These are phyloP conservation scores for Orbilia blumenaviensis DNA, from an alignment of 2,329 filamentous ascomycete species.

Conservation along the genomic window DNA sequence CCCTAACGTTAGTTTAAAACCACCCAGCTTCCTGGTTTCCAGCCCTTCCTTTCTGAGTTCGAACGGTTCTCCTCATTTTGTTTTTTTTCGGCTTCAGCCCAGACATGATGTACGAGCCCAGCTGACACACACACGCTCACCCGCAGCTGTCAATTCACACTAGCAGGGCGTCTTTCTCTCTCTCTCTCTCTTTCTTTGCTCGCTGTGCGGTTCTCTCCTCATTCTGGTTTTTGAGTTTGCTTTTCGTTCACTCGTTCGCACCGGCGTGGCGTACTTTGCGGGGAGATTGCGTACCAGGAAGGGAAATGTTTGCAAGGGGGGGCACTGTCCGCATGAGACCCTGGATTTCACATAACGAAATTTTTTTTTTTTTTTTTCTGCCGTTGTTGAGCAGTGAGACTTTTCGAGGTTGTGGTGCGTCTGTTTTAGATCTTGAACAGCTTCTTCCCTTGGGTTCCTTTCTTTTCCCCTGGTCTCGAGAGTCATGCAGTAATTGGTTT, in stretches of 20 bases:
- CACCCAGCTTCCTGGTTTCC: slow-evolving; percentile 2
- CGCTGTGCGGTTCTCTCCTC: too few species aligned
- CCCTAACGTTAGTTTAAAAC: slow-evolving; percentile 16
- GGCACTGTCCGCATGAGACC: slow-evolving; percentile 25
- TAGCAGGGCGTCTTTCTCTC: neutral
- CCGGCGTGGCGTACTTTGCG: slow-evolving; percentile 9
- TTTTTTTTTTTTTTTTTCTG: neutral
- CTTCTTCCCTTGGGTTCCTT: neutral
- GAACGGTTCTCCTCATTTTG: neutral
- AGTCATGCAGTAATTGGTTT: neutral
- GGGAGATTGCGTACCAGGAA: slow-evolving; percentile 20
- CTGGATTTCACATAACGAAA: slow-evolving; percentile 15
- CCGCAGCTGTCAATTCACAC: neutral
- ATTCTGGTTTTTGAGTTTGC: neutral
- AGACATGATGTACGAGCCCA: neutral
- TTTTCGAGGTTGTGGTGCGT: slow-evolving; percentile 10
- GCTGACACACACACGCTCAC: slow-evolving; percentile 30
- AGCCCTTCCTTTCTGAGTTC: neutral
- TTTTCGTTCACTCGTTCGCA: neutral
- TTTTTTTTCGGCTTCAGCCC: neutral
- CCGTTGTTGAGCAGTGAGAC: slow-evolving; percentile 5
- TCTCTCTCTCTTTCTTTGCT: neutral
- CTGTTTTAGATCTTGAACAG: neutral
- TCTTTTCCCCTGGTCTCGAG: neutral
- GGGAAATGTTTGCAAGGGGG: slow-evolving; percentile 31